Percentiles rank a stretch among this genome's conserved stretches.
phyloP scores from a whole-genome alignment of 768 basidiomycete species.

The Lactifluus piperatus region DNA sequence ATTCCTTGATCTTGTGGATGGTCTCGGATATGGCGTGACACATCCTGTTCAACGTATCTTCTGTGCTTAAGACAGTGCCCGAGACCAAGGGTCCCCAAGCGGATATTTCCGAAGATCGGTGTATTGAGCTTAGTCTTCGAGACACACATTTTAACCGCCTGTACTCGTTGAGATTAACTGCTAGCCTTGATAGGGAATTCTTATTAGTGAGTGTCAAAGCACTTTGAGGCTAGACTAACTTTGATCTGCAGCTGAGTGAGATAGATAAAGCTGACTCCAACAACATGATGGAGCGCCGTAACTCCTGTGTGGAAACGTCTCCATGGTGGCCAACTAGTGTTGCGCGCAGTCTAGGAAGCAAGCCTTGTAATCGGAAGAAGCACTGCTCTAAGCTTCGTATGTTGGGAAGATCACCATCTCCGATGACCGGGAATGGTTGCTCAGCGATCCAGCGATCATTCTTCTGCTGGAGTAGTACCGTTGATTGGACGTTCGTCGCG shows the following conservation, averaged over 20 bases:
- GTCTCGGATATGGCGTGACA: slow-evolving; percentile 11
- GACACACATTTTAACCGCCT: slow-evolving; percentile 2
- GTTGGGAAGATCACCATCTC: slow-evolving; percentile 15
- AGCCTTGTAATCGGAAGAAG: slow-evolving; percentile 51
- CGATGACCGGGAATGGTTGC: slow-evolving; percentile 37
- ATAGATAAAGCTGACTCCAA: slow-evolving; percentile 72
- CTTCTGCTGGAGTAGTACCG: slow-evolving; percentile 46
- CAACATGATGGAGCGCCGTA: slow-evolving; percentile 68
- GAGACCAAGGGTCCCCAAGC: background rate
- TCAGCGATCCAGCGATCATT: slow-evolving; percentile 57
- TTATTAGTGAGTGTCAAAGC: background rate
- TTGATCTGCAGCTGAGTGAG: slow-evolving; percentile 50
- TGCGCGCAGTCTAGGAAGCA: slow-evolving; percentile 57
- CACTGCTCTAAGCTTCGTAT: slow-evolving; percentile 48
- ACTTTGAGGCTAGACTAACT: slow-evolving; percentile 40
- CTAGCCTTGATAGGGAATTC: background rate
- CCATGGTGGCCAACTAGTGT: slow-evolving; percentile 61
- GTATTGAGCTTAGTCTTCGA: slow-evolving; percentile 5
- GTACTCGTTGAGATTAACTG: background rate
- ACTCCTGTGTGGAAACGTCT: slow-evolving; percentile 80
- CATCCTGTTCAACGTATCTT: slow-evolving; percentile 6
- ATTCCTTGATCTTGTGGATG: slow-evolving; percentile 8
- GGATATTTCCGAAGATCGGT: slow-evolving; percentile 17
- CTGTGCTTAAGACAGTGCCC: background rate
- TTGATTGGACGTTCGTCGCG: slow-evolving; percentile 60